Evolutionary conservation across 164 flowering plant genomes (phyloP), one percentile per base, ranked within the genome.

Genomic region (Umbellularia californica): DNA sequence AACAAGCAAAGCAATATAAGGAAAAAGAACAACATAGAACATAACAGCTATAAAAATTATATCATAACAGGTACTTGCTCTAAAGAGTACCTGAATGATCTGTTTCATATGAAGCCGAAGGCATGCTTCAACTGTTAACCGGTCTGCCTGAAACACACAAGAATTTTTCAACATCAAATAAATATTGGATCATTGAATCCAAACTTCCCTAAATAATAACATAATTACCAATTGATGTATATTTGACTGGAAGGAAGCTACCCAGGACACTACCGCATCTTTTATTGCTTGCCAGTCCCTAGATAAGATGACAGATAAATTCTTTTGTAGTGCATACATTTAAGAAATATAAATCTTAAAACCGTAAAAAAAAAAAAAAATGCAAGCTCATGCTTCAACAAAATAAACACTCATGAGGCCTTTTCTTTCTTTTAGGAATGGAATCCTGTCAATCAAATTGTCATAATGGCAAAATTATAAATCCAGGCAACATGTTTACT

Each of bases 191-290:
- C 30, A 41, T 20, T 23, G 64, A 17, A 67, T 27, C 67, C 15
- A 27, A 47, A 63, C 41, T 30, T 50, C 58, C n/a, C 60, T 17
- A 79, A 19, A 33, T 64, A 73, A 76, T 52, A 58, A 58, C 52
- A 58, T 30, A 14, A 80, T 65, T 81, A 81, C 83, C 83, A 75
- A 55, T 22, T 73, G 78, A 72, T 78, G 75, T 35, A 76, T 66
- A n/a, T 52, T 58, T 72, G 83, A 63, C 74, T 81, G 83, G 65
- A 81, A 81, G 68, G 83, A 77, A 64, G 72, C 74, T 22, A 75
- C 71, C 83, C 83, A 81, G 47, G 67, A 70, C 23, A 80, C 78
- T 55, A 81, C 72, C 12, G 76, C 80, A 75, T 70, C 78, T 75
- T 72, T 78, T 63, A 81, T 77, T 65, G 74, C 10, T 35, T 81